phyloP scores from a whole-genome alignment of 768 basidiomycete species.

The Leccinum arenicola region DNA sequence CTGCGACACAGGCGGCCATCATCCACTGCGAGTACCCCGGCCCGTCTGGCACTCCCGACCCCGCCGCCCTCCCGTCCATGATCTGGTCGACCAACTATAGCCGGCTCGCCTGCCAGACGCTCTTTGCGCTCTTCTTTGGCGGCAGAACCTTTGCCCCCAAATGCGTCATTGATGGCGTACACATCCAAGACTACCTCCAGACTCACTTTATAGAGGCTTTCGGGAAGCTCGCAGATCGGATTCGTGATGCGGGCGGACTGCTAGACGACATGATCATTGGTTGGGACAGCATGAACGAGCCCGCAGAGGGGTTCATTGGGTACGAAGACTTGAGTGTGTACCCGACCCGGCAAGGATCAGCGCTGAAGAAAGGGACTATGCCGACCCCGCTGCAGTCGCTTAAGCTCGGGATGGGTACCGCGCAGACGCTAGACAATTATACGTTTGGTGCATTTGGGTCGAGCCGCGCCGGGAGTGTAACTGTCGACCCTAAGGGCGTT shows the following conservation, averaged over 20 bases:
- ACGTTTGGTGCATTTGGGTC: constrained; percentile 81
- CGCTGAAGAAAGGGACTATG: constrained; percentile 80
- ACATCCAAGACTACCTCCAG: constrained; percentile 89
- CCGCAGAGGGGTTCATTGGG: constrained; percentile 72
- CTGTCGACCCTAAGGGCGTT: constrained; percentile 80
- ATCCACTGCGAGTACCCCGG: constrained; percentile 87
- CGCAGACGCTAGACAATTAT: constrained; percentile 81
- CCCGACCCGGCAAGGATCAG: constrained; percentile 65
- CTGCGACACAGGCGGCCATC: constrained; percentile 80
- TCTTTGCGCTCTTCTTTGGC: constrained; percentile 95
- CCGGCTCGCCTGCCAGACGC: constrained; percentile 79
- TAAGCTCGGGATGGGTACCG: constrained; percentile 83
- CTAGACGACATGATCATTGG: constrained; percentile 89
- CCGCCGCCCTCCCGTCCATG: constrained; percentile 84
- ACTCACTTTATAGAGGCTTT: constrained; percentile 74
- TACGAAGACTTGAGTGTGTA: constrained; percentile 66
- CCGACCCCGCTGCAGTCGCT: constrained; percentile 86
- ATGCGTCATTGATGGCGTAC: constrained; percentile 85
- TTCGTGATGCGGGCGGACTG: constrained; percentile 71
- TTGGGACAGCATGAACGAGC: constrained; percentile 97
- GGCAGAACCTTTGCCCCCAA: constrained; percentile 87
- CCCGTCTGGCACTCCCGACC: constrained; percentile 52
- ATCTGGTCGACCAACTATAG: constrained; percentile 97
- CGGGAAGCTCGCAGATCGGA: constrained; percentile 70
- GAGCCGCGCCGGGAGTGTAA: constrained; percentile 64